Evolutionary conservation across 2,329 filamentous ascomycete species (phyloP), one percentile per base, ranked within the genome.

Genomic region (Hysterium pulicare): DNA sequence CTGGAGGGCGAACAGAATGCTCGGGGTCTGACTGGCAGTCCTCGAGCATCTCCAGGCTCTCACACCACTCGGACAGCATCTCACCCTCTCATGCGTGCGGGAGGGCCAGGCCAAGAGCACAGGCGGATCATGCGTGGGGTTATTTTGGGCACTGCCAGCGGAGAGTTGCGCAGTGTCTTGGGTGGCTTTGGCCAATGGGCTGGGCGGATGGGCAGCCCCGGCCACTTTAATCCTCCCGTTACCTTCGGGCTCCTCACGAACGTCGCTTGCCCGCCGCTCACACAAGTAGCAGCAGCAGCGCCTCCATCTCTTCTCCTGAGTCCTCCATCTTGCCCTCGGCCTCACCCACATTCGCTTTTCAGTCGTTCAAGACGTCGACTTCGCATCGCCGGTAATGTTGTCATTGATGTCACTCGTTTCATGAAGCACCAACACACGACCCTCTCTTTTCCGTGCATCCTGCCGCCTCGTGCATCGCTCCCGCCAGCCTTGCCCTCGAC

Each of bases 91-190:
- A n/a, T n/a, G n/a, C n/a, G n/a, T n/a, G n/a, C n/a, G n/a, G n/a
- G n/a, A n/a, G n/a, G n/a, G n/a, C n/a, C n/a, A n/a, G n/a, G n/a
- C n/a, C n/a, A n/a, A n/a, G n/a, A n/a, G n/a, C n/a, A n/a, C n/a
- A n/a, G n/a, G n/a, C n/a, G n/a, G 38, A 45, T 43, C 34, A 49
- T 46, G 48, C 48, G 50, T 48, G 47, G 48, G 49, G 39, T 46
- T 53, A 51, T 51, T 53, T 49, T 53, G 44, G 50, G 48, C 37
- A 22, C 41, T 44, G 46, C 38, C 45, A 44, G 40, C 48, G 43
- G 42, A 43, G 36, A 38, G 19, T 7, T 28, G 21, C 17, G 34
- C 34, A 33, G 16, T 33, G 36, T 33, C 30, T 43, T 22, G 16
- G 28, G 41, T 22, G 35, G 41, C 36, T 16, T 3, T 17, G 40